phyloP scores from a whole-genome alignment of 441 rosid species.

The Pelargonium myrrhifolium region DNA sequence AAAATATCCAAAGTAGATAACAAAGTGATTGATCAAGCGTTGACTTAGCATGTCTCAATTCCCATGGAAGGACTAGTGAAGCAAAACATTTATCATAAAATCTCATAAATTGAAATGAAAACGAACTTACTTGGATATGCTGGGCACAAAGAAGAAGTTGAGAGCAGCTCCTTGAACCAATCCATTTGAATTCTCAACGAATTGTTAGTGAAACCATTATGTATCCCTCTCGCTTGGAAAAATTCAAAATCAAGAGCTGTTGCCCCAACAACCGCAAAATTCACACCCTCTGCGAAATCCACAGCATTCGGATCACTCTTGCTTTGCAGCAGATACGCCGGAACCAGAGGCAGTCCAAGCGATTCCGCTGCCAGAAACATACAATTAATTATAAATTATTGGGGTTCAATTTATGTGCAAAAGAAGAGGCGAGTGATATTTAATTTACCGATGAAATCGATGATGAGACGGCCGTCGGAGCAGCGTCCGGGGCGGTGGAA shows the following conservation, averaged over 20 bases:
- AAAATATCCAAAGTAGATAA: too few relatives aligned
- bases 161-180: conserved; percentile 28
- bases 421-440: too few relatives aligned
- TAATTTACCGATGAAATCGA: conserved; percentile 43
- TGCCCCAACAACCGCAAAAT: conserved; percentile 50
- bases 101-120: not conserved
- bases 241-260: conserved; percentile 34
- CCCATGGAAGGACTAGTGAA: too few relatives aligned
- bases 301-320: not conserved
- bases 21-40: too few relatives aligned
- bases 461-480: conserved; percentile 48
- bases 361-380: conserved; percentile 27
- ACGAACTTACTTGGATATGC: conserved; percentile 22
- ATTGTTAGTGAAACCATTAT: conserved; percentile 17
- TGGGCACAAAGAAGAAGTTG: conserved; percentile 23
- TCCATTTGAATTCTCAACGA: conserved; percentile 32
- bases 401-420: not conserved
- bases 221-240: conserved; percentile 26
- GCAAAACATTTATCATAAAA: too few relatives aligned
- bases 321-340: conserved; percentile 29
- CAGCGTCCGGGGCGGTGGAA: conserved; percentile 35
- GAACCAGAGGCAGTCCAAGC: conserved; percentile 36
- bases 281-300: conserved; percentile 27
- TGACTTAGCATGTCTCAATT: too few relatives aligned
- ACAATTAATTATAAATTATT: too few relatives aligned